Base-by-base conservation (phyloP, 371 early-diverging fungal species). In the Mortierella polycephala region DNA sequence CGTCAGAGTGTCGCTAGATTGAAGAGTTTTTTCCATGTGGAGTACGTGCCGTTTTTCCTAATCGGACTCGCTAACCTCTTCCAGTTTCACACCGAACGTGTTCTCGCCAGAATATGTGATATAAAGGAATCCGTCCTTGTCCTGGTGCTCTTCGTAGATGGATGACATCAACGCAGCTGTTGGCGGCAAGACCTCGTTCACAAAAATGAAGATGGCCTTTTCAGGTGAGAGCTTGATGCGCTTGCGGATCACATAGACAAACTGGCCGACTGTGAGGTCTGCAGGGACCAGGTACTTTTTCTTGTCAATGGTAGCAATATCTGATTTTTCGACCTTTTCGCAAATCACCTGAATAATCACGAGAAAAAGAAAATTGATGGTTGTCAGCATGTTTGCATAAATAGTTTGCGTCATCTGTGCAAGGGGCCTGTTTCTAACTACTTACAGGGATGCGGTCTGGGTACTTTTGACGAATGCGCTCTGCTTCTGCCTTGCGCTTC, bases 211-310 rank as follows among this genome's bases (percentile, higher is more conserved):
- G 79, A 99, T 96, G 54, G 99, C 99, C 86, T 97, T 95, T 72
- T 99, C 99, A 39, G 96, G 95, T 75, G 92, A 90, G 20, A 96
- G 86, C 86, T 94, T 94, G 85, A 96, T 95, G 71, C 96, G 90
- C 83, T 95, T 96, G 79, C 96, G 90, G 71, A 96, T 96, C 55
- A 98, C 97, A 81, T 96, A 97, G 58, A 98, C 96, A 79, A 98
- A 98, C 76, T 98, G 98, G 18, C 96, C 98, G n/a, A 98, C 96
- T 1, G 97, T 98, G 62, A 98, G 83, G 82, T 98, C 98, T 57
- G 94, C 88, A n/a, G 98, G 98, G 11, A 98, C 97, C 60, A 99
- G 88, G 67, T 97, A 99, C 84, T 98, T 99, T 83, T 98, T 98
- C 91, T 98, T 98, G 87, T 99, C 98, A 75, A 99, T 97, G 10